Conservation (phyloP, 1,284 basidiomycete species). For the Trichosporon sp. region DNA sequence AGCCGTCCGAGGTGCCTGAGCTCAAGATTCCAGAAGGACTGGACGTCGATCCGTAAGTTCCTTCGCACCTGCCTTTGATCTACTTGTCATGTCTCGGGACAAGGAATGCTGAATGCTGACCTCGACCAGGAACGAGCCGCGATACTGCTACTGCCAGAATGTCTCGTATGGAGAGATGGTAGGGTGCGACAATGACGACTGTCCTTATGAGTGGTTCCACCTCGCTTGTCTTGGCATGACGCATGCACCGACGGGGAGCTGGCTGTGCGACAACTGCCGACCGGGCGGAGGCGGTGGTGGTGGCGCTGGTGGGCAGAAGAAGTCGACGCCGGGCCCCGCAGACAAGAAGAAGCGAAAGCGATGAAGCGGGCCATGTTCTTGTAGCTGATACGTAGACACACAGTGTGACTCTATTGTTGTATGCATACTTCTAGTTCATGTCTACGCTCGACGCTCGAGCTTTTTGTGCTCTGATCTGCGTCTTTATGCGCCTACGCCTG, state of each 20-base stretch:
- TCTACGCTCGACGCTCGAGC: background rate
- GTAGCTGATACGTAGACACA: no score
- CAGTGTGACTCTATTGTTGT: background rate
- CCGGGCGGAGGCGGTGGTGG: conserved; percentile 10
- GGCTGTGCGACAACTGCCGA: conserved; percentile 38
- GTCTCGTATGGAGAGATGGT: conserved; percentile 48
- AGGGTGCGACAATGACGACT: conserved; percentile 51
- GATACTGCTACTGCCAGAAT: conserved; percentile 52
- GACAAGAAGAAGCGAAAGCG: conserved; percentile 9
- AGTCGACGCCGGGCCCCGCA: background rate
- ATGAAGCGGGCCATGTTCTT: background rate
- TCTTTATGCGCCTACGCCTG: conserved; percentile 2
- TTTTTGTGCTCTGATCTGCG: no score
- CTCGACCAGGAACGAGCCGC: conserved; percentile 47
- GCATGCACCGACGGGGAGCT: conserved; percentile 37
- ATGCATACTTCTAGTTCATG: conserved; percentile 1
- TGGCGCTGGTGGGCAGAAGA: background rate
- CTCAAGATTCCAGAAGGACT: conserved; percentile 4
- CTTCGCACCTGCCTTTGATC: conserved; percentile 1
- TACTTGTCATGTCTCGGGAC: no score
- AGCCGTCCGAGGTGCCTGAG: conserved; percentile 20
- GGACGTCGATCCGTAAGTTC: conserved; percentile 1
- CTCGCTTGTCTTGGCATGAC: conserved; percentile 39
- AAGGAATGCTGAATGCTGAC: no score
- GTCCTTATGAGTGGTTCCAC: conserved; percentile 51